phyloP scores from a whole-genome alignment of 305 asterid species.

The Caryopteris hybrid region DNA sequence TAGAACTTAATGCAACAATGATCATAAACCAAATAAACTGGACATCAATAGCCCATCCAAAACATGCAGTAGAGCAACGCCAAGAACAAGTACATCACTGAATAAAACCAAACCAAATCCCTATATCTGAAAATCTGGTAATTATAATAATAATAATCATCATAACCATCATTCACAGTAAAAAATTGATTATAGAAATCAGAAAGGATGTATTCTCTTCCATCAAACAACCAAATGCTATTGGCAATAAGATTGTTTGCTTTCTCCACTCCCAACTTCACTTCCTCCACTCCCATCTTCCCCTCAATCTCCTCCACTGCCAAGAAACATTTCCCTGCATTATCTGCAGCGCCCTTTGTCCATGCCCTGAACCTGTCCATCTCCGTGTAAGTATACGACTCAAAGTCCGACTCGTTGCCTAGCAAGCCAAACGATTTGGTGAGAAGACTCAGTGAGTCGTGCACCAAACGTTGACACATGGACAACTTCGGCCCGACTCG shows the following conservation, averaged over 20 bases:
- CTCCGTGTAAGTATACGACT: constrained; percentile 7
- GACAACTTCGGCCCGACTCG: neutral
- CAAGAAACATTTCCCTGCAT: neutral
- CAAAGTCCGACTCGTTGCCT: neutral
- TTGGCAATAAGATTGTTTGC: constrained; percentile 10
- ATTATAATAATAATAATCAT: neutral
- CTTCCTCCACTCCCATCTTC: constrained; percentile 19
- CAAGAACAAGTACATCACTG: constrained; percentile 17
- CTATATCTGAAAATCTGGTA: neutral
- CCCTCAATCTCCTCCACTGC: constrained; percentile 4
- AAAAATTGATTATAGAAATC: constrained; percentile 9
- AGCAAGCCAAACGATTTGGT: neutral
- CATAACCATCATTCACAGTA: too few relatives aligned
- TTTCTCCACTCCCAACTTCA: constrained; percentile 29
- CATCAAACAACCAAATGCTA: neutral
- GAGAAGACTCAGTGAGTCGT: constrained; percentile 23
- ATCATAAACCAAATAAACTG: too few relatives aligned
- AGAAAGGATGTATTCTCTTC: neutral
- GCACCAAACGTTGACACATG: neutral
- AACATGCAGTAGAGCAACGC: constrained; percentile 27
- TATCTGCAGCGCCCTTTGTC: neutral
- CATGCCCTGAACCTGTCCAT: neutral
- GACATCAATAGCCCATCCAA: constrained; percentile 19
- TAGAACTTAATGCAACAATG: too few relatives aligned
- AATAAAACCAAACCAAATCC: constrained; percentile 14